Evolutionary conservation across 2,329 filamentous ascomycete species (phyloP), one percentile per base, ranked within the genome.

Genomic region (Mycosphaerella sp.): DNA sequence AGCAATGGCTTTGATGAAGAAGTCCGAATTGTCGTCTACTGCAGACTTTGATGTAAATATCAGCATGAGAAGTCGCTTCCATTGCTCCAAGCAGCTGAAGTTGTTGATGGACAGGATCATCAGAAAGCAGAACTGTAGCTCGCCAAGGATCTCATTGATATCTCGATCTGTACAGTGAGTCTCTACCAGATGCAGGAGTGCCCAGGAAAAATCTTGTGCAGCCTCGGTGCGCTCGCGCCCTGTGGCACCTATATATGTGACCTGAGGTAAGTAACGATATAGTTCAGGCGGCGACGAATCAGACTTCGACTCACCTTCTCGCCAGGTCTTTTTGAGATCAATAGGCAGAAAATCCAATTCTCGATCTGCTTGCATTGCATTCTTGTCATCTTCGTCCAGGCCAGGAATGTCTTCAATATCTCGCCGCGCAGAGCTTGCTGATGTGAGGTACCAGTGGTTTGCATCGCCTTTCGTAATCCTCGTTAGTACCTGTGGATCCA

Each of bases 81-180:
- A 85, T 64, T 85, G 82, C 65, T 84, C 80, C 3, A 84, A 69
- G 62, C 82, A 84, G 2, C 81, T 83, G 64, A 80, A 83, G 64
- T 85, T 85, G 72, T 82, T 82, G 58, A 85, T 71, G 4, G 80
- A 83, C 55, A 85, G 63, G 2, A 82, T 74, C 78, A 82, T 83
- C 8, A 84, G 67, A 61, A 85, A 85, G 32, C 75, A 76, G 62
- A 84, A 82, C 59, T 85, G 80, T 51, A 85, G 62, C 62, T 85
- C 82, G 12, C 80, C 82, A 11, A 85, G 65, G 10, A 73, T 66
- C 12, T 66, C 65, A 14, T 60, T 62, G 36, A 55, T 40, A 23
- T 65, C 56, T 3, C 34, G 57, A 32, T 67, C 64, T n/a, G 64
- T 62, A 56, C 73, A 74, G 48, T 73, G 64, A 40, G 70, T 67